phyloP scores from a whole-genome alignment of 805 yeast species.

The Metschnikowia picachoensis region DNA sequence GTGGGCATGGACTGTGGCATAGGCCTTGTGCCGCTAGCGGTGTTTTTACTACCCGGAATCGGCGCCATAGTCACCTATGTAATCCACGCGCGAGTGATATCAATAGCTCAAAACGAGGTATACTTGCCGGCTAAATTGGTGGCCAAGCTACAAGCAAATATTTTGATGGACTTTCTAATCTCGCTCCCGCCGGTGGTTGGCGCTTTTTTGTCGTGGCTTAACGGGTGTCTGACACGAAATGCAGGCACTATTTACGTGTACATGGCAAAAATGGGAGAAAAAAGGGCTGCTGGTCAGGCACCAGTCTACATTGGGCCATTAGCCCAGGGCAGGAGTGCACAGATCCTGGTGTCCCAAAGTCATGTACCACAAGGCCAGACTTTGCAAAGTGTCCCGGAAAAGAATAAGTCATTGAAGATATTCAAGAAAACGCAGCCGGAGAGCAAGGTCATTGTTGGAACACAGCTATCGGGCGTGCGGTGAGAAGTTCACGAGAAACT shows the following conservation, averaged over 20 bases:
- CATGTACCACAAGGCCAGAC: neutral
- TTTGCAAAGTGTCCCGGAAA: too few species aligned
- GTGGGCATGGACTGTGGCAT: conserved; percentile 66
- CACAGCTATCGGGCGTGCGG: conserved; percentile 7
- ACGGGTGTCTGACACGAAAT: conserved; percentile 84
- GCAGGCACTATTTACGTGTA: conserved; percentile 66
- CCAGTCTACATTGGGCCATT: conserved; percentile 13
- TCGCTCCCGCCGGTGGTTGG: conserved; percentile 82
- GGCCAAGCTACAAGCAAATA: conserved; percentile 74
- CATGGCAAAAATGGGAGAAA: conserved; percentile 8
- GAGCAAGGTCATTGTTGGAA: neutral
- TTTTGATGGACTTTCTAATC: conserved; percentile 67
- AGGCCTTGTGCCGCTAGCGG: conserved; percentile 73
- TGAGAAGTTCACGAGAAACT: neutral
- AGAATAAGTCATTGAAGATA: neutral
- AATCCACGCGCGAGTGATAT: conserved; percentile 65
- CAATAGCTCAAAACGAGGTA: conserved; percentile 53
- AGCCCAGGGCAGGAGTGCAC: neutral
- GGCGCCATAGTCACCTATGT: conserved; percentile 83
- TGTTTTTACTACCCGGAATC: conserved; percentile 66
- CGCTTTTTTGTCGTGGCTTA: conserved; percentile 70
- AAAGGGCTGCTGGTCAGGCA: conserved; percentile 9
- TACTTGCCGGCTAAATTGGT: conserved; percentile 54
- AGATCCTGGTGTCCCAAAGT: neutral
- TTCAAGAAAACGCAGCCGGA: neutral